Base-by-base conservation (phyloP, 2,329 filamentous ascomycete species). In the Diplodia seriata region DNA sequence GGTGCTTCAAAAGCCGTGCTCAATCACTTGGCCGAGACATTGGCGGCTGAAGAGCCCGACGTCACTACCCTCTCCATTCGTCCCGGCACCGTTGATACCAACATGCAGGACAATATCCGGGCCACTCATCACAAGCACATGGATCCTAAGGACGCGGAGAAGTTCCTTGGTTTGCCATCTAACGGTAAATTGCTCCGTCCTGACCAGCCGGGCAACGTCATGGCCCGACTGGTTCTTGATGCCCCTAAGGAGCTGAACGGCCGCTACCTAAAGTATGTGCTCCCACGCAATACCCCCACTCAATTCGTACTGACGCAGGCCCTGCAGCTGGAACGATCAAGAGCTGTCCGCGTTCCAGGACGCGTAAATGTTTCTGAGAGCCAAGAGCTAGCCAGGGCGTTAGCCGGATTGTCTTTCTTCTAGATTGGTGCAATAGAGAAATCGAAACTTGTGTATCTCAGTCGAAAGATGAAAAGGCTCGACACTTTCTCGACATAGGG, bases 91-190 rank as follows among this genome's bases (percentile, higher is more conserved):
- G 90, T 96, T 8, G 91, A 97, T 75, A 97, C 94, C 0, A 90
- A 90, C 63, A 97, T 97, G 94, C 94, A 97, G 77, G 85, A 85
- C n/a, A 86, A 91, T 68, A 86, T 99, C 68, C 85, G 95, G 62
- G 89, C 93, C 56, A 86, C 88, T 68, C 90, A 95, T 77, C 83
- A 85, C 8, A 83, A 81, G 33, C 80, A 79, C 18, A 87, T 92
- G 85, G 85, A 87, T 71, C 79, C 80, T 23, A 83, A 84, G 64
- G 85, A 89, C 72, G 82, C 83, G 29, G 78, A 82, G 20, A 89
- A 86, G 73, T 98, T 98, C 73, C 83, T 87, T 14, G 83, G 86
- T 0, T 85, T 91, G 18, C 90, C 93, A 76, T 85, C 88, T 71
- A 84, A 86, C 6, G 93, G 93, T 15, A 86, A 86, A 61, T 80